These are phyloP conservation scores for Vachellia collinsii DNA, from an alignment of 306 rosid genomes.

Conservation along the genomic window DNA sequence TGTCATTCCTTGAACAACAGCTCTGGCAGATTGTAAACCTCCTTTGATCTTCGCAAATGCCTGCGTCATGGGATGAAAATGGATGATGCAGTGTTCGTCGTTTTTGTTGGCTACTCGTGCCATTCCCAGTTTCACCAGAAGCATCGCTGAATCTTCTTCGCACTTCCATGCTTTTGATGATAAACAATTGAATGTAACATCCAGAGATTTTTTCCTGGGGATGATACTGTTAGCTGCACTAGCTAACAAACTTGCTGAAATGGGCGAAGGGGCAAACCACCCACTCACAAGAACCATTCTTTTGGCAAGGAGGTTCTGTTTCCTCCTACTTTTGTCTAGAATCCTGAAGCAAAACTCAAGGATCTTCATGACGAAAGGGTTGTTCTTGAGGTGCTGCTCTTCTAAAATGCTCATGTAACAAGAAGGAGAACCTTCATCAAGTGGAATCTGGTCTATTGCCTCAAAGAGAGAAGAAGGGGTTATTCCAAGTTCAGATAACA, in stretches of 20 bases:
- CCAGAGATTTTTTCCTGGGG: conserved; percentile 51
- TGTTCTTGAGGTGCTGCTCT: conserved; percentile 73
- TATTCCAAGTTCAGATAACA: conserved; percentile 70
- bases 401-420: conserved; percentile 56
- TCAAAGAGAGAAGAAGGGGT: conserved; percentile 68
- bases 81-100: conserved; percentile 71
- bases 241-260: conserved; percentile 54
- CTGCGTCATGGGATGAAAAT: conserved; percentile 77
- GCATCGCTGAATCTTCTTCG: conserved; percentile 73
- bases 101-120: conserved; percentile 58
- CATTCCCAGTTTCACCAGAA: conserved; percentile 70
- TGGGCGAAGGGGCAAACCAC: conserved; percentile 79
- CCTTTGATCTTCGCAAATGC: conserved; percentile 63
- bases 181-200: conserved; percentile 54
- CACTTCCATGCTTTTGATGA: conserved; percentile 67
- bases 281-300: conserved; percentile 78
- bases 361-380: conserved; percentile 75
- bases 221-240: conserved; percentile 66
- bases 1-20: conserved; percentile 61
- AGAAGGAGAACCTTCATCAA: conserved; percentile 54
- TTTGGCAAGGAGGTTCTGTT: conserved; percentile 56
- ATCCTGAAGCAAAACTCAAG: conserved; percentile 57
- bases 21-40: conserved; percentile 70
- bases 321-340: conserved; percentile 55
- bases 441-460: conserved; percentile 60